A percentile compares a stretch with the other conserved stretches of the same genome.
Conservation (phyloP, 1,284 basidiomycete genomes). For the Ustilago cynodontis region DNA sequence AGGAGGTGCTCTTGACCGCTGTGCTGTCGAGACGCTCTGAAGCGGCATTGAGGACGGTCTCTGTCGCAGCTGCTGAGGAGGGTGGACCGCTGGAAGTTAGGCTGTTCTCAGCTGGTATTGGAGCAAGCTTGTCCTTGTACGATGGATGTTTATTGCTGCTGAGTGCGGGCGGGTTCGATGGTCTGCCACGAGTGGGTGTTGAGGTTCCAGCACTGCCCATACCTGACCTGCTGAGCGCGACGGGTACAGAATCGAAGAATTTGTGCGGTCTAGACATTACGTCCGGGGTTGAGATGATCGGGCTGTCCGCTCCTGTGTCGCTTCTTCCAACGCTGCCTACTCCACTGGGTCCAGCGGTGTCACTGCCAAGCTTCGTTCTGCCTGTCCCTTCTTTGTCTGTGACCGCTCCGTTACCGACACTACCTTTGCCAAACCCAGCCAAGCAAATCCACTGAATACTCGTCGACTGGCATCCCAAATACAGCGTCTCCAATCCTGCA, state of each 20-base stretch:
- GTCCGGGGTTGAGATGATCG: slow-evolving; percentile 44
- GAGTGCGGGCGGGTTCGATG: not conserved
- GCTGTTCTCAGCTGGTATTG: not conserved
- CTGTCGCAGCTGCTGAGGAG: slow-evolving; percentile 19
- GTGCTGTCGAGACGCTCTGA: slow-evolving; percentile 33
- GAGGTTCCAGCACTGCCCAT: slow-evolving; percentile 38
- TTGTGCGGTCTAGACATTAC: slow-evolving; percentile 58
- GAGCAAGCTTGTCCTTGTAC: not conserved
- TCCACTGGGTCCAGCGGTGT: not conserved
- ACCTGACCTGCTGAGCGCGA: slow-evolving; percentile 42
- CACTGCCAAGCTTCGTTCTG: not conserved
- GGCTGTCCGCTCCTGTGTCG: slow-evolving; percentile 28
- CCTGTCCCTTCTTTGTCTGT: not conserved
- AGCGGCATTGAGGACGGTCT: slow-evolving; percentile 36
- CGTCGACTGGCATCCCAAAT: slow-evolving; percentile 88
- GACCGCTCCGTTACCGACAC: not conserved
- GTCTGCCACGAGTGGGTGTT: slow-evolving; percentile 24
- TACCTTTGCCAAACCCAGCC: slow-evolving; percentile 26
- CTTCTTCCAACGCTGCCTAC: not conserved
- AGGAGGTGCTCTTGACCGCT: not conserved
- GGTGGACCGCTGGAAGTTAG: slow-evolving; percentile 6
- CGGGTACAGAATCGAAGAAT: slow-evolving; percentile 71
- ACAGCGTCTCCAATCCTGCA: slow-evolving; percentile 78
- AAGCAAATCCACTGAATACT: slow-evolving; percentile 63
- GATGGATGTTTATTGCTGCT: slow-evolving; percentile 2